Conservation (phyloP, 1,284 basidiomycete species). For the Waitea zeae region DNA sequence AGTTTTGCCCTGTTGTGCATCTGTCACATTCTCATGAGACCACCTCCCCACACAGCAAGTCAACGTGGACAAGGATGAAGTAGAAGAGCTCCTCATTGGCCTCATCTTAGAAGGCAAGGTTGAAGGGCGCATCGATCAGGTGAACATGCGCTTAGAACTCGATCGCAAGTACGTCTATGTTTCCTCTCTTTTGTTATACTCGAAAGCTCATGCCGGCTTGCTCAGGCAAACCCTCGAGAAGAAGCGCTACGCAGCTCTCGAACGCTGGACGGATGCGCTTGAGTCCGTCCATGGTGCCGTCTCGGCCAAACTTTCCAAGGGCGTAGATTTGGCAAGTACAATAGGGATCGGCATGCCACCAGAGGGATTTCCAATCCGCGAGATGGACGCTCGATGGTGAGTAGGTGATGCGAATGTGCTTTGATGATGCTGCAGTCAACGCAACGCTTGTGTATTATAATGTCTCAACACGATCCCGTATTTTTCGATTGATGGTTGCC, state of each 20-base stretch:
- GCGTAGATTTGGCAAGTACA: background rate
- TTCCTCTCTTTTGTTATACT: conserved; percentile 1
- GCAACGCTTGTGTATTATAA: too few relatives aligned
- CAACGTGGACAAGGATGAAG: conserved; percentile 75
- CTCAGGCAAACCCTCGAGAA: conserved; percentile 67
- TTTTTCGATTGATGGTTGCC: background rate
- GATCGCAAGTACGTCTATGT: conserved; percentile 56
- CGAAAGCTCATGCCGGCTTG: background rate
- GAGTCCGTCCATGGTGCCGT: conserved; percentile 55
- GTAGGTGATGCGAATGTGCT: background rate
- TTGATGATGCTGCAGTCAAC: too few relatives aligned
- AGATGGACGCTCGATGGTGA: conserved; percentile 1
- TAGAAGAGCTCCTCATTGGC: conserved; percentile 85
- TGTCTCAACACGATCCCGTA: too few relatives aligned
- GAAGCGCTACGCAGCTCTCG: conserved; percentile 68
- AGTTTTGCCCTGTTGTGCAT: conserved; percentile 1
- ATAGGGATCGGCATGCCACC: conserved; percentile 1
- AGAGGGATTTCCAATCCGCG: conserved; percentile 1
- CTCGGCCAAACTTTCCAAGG: too few relatives aligned
- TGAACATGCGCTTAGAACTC: conserved; percentile 80
- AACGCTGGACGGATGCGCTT: conserved; percentile 67
- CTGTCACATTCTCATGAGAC: conserved; percentile 1
- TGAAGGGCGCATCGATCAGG: conserved; percentile 91
- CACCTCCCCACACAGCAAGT: conserved; percentile 52
- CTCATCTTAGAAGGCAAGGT: conserved; percentile 93